Base-by-base conservation (phyloP, 2,329 filamentous ascomycete species). In the Colletotrichum coccodes region DNA sequence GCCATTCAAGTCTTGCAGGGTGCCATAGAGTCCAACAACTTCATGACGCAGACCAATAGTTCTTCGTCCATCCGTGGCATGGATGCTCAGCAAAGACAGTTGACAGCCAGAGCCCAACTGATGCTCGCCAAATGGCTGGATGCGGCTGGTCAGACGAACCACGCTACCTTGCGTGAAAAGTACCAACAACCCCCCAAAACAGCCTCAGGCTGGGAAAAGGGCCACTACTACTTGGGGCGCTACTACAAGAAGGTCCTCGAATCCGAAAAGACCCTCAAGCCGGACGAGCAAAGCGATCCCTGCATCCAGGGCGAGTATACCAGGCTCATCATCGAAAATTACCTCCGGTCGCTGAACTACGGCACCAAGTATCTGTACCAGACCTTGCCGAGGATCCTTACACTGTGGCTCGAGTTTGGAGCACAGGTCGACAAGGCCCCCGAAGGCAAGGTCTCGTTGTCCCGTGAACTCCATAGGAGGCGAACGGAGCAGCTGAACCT, bases 181-280 rank as follows among this genome's bases (percentile, higher is more conserved):
- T 99, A 98, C 75, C 91, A 94, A 71, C 89, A 92, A 72, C 95
- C 95, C 1, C 89, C 92, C n/a, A 90, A 88, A 76, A 90, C 89
- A 1, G 84, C 85, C 73, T 82, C 85, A 6, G 89, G 89, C 59
- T 99, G 95, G 95, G 96, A 99, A 77, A 98, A 98, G 79, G 95
- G 94, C 0, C 95, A 98, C 77, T 99, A 98, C 78, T 97, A 98
- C 78, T 87, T 99, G 11, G 96, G 96, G 6, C 94, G 95, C 53
- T 94, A 98, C 80, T 99, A 99, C 86, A 97, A 97, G 78, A 99
- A 98, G 79, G 88, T 98, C 4, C 84, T 98, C 3, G 95, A 98
- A 75, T 93, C 94, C 0, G 94, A 98, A 78, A 95, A 94, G 79
- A 84, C 87, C 2, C 88, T 97, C 60, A 90, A 92, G 42, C 84